Base-by-base conservation (phyloP, 2,329 filamentous ascomycete genomes). In the Xylaria sp. region DNA sequence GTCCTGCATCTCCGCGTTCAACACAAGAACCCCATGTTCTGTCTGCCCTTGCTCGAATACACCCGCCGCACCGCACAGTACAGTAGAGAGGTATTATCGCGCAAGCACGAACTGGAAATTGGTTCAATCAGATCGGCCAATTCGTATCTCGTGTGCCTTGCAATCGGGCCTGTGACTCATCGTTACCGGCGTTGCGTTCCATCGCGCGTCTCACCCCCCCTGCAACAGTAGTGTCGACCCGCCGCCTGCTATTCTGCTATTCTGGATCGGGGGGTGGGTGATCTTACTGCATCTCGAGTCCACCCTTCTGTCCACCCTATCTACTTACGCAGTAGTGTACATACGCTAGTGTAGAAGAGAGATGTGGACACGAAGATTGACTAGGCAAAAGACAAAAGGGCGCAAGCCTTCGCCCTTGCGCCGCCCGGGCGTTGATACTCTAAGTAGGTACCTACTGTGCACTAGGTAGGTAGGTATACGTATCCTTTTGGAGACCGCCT, bases 151-250 rank as follows among this genome's bases (percentile, higher is more conserved):
- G 60, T 52, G 25, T 59, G 23, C 44, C 27, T 44, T 60, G 49
- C 46, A 47, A 40, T 58, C 46, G 59, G 53, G 25, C 62, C 19
- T 67, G 62, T 70, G 68, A 70, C 64, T 70, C 69, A 71, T 60
- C 41, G 53, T 56, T 65, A 67, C 62, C 61, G 58, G 31, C 47
- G 17, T 60, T 59, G 59, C 44, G 56, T 60, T 58, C 58, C 56
- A 66, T 59, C 49, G 53, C 49, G 53, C 37, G 63, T 61, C 63
- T 63, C 48, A 63, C 56, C 38, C 60, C 52, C 59, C 58, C 43
- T 60, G 47, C 27, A 48, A 35, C 38, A 21, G 17, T 44, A 44
- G 41, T 35, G 17, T 21, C 31, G n/a, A 33, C 46, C 23, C 31
- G 29, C 46, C 7, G 46, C 46, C n/a, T 38, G 9, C 31, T 10